Evolutionary conservation across 2,329 filamentous ascomycete genomes (phyloP).

Genomic region (Hymenoscyphus repandus): DNA sequence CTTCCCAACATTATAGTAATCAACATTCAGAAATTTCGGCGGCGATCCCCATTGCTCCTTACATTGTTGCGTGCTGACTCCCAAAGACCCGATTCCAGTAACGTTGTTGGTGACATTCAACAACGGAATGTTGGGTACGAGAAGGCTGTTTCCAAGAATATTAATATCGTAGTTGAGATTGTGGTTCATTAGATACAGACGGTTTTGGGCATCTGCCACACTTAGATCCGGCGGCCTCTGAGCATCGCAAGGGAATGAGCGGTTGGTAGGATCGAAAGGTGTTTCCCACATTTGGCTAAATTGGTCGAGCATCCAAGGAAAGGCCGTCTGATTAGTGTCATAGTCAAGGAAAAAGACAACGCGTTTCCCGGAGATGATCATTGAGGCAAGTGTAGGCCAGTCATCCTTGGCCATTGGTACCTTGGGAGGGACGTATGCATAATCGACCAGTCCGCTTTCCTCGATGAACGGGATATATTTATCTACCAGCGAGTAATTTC

Average conservation of each 20-base stretch:
- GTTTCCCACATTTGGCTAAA: slow-evolving; percentile 91
- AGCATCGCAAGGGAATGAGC: slow-evolving; percentile 68
- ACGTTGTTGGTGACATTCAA: slow-evolving; percentile 69
- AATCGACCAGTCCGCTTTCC: slow-evolving; percentile 64
- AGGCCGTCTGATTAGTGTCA: slow-evolving; percentile 65
- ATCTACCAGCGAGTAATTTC: slow-evolving; percentile 60
- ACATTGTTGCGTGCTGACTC: slow-evolving; percentile 59
- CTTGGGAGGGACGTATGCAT: slow-evolving; percentile 67
- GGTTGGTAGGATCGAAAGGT: slow-evolving; percentile 57
- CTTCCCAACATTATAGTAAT: slow-evolving; percentile 67
- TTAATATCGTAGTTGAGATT: slow-evolving; percentile 79
- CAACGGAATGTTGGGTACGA: slow-evolving; percentile 66
- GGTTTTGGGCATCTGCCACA: slow-evolving; percentile 46
- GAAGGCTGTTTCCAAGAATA: slow-evolving; percentile 55
- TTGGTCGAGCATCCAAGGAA: slow-evolving; percentile 82
- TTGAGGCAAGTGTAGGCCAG: slow-evolving; percentile 77
- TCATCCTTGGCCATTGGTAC: slow-evolving; percentile 66
- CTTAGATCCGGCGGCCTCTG: slow-evolving; percentile 69
- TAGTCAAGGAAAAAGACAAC: slow-evolving; percentile 84
- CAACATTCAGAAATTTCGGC: slow-evolving; percentile 76
- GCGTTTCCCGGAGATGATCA: slow-evolving; percentile 67
- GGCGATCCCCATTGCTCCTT: slow-evolving; percentile 55
- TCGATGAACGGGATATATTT: slow-evolving; percentile 66
- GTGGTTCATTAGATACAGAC: slow-evolving; percentile 83
- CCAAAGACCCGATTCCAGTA: slow-evolving; percentile 61